Evolutionary conservation across 228 moss, liverwort and hornwort species (phyloP).

Genomic region (Sphagnum magellanicum): DNA sequence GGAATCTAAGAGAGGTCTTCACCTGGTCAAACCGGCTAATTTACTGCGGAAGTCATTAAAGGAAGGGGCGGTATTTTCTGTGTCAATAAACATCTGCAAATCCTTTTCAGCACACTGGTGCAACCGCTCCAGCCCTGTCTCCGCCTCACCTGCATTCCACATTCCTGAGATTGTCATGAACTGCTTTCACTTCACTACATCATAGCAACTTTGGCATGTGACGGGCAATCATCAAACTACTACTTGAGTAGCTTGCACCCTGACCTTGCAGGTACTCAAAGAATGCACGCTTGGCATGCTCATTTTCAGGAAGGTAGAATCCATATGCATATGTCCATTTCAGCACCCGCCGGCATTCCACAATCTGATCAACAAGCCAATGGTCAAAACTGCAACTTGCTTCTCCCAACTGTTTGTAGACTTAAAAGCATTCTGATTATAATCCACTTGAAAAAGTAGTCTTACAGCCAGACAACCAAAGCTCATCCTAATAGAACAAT

Average conservation of each 20-base stretch:
- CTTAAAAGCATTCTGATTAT: no score
- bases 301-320: conserved; percentile 49
- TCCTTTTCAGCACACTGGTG: conserved; percentile 16
- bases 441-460: no score
- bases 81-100: conserved; percentile 10
- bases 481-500: no score
- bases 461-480: no score
- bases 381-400: no score
- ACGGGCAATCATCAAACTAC: neutral
- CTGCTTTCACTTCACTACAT: neutral
- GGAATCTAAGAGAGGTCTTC: neutral
- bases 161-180: neutral
- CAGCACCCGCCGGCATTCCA: conserved; percentile 47
- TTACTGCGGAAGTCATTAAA: conserved; percentile 15
- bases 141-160: conserved; percentile 7
- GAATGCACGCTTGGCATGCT: conserved; percentile 39
- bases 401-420: no score
- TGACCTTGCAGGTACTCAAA: conserved; percentile 44
- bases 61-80: neutral
- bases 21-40: conserved; percentile 13
- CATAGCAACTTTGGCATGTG: neutral
- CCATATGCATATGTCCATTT: conserved; percentile 66
- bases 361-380: conserved; percentile 10
- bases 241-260: neutral
- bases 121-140: conserved; percentile 12